These are phyloP conservation scores for Raphanus sativus DNA, from an alignment of 345 rosid species.

Conservation along the genomic window DNA sequence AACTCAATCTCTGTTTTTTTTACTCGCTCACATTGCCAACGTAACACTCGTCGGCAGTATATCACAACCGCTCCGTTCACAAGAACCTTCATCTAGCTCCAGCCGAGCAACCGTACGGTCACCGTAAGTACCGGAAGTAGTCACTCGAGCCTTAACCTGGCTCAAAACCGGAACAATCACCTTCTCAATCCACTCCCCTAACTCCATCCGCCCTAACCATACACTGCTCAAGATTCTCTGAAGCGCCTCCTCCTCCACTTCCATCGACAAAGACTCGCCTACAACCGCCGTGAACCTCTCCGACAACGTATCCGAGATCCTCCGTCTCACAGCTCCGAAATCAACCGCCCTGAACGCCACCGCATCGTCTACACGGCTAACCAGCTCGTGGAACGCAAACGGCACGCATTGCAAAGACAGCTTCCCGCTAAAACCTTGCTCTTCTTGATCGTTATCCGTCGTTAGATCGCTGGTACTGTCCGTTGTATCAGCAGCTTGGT, in stretches of 20 bases:
- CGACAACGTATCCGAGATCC: slow-evolving; percentile 45
- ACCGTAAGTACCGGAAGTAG: slow-evolving; percentile 31
- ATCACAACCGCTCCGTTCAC: slow-evolving; percentile 20
- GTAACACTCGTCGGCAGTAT: slow-evolving; percentile 34
- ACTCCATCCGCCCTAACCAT: slow-evolving; percentile 60
- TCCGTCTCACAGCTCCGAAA: slow-evolving; percentile 53
- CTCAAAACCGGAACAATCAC: slow-evolving; percentile 66
- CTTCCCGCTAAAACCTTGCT: slow-evolving; percentile 31
- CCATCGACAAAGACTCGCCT: slow-evolving; percentile 44
- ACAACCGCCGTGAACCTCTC: slow-evolving; percentile 49
- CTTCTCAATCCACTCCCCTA: slow-evolving; percentile 79
- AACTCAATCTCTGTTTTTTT: slow-evolving; percentile 12
- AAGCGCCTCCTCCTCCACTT: slow-evolving; percentile 68
- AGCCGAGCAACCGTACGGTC: slow-evolving; percentile 37
- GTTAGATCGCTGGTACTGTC: slow-evolving; percentile 91
- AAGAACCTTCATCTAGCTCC: slow-evolving; percentile 32
- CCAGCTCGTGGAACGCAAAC: slow-evolving; percentile 50
- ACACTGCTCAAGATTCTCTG: slow-evolving; percentile 69
- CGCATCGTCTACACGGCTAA: slow-evolving; percentile 57
- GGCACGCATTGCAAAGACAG: slow-evolving; percentile 36
- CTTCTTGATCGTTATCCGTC: slow-evolving; percentile 61
- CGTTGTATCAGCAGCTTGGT: slow-evolving; percentile 65
- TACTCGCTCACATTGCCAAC: slow-evolving; percentile 22
- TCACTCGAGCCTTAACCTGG: slow-evolving; percentile 48
- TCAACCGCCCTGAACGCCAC: slow-evolving; percentile 71